phyloP scores from a whole-genome alignment of 306 rosid genomes.

The Vigna hirtella region DNA sequence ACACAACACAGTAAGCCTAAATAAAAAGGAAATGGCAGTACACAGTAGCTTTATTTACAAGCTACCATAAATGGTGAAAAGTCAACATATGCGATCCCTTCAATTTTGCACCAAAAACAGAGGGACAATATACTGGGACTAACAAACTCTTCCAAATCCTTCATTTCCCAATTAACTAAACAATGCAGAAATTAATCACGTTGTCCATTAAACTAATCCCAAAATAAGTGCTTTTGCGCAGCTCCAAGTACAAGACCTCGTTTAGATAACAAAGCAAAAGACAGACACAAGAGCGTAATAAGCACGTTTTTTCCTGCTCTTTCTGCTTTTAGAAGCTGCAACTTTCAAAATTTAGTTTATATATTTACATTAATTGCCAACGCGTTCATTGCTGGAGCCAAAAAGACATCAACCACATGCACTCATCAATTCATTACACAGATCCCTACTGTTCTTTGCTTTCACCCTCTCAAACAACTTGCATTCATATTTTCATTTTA shows the following conservation, averaged over 20 bases:
- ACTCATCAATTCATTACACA: slow-evolving; percentile 60
- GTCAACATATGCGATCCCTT: slow-evolving; percentile 32
- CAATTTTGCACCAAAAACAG: slow-evolving; percentile 1
- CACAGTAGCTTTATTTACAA: slow-evolving; percentile 18
- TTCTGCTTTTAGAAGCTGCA: slow-evolving; percentile 39
- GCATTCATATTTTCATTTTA: background rate
- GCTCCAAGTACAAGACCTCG: slow-evolving; percentile 36
- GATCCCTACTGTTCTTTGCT: slow-evolving; percentile 29
- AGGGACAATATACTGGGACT: slow-evolving; percentile 4
- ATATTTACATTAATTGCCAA: slow-evolving; percentile 30
- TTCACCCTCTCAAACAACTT: slow-evolving; percentile 45
- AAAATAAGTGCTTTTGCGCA: slow-evolving; percentile 27
- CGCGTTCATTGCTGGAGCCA: slow-evolving; percentile 49
- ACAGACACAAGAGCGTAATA: slow-evolving; percentile 28
- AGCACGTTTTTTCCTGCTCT: slow-evolving; percentile 50
- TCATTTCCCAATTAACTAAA: background rate
- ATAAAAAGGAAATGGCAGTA: slow-evolving; percentile 13
- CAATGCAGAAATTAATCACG: background rate
- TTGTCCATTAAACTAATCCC: slow-evolving; percentile 26
- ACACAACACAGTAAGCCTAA: slow-evolving; percentile 4
- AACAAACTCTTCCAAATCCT: slow-evolving; percentile 7
- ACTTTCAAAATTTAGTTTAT: slow-evolving; percentile 15
- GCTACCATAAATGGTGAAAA: slow-evolving; percentile 25
- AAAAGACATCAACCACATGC: slow-evolving; percentile 60
- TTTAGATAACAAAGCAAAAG: slow-evolving; percentile 35